Conservation (phyloP, 768 basidiomycete species). For the Rhodotorula kratochvilovae region DNA sequence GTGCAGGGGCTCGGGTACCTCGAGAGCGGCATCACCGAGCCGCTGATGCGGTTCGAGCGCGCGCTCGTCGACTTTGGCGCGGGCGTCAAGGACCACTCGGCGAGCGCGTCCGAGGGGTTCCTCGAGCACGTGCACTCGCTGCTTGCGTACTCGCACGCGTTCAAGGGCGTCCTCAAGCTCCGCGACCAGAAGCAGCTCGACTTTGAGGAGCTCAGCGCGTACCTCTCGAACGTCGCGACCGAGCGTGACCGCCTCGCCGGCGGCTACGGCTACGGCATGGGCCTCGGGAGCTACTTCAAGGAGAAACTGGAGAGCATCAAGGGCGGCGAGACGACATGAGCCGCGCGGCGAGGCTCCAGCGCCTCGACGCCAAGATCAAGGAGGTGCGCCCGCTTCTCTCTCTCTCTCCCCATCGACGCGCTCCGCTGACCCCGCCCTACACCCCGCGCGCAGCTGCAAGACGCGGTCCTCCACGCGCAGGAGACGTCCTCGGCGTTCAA, state of each 20-base stretch:
- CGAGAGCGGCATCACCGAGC: slow-evolving; percentile 97
- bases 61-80: slow-evolving; percentile 75
- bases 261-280: slow-evolving; percentile 77
- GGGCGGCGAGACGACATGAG: slow-evolving; percentile 90
- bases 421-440: neutral
- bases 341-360: slow-evolving; percentile 86
- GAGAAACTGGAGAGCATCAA: slow-evolving; percentile 87
- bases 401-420: neutral
- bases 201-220: slow-evolving; percentile 93
- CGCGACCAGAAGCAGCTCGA: slow-evolving; percentile 98
- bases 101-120: slow-evolving; percentile 49
- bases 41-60: slow-evolving; percentile 92
- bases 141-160: slow-evolving; percentile 86
- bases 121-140: slow-evolving; percentile 84
- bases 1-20: slow-evolving; percentile 96
- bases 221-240: slow-evolving; percentile 82
- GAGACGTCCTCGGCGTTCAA: slow-evolving; percentile 96
- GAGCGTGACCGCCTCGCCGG: slow-evolving; percentile 91
- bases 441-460: slow-evolving; percentile 65
- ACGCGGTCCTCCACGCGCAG: slow-evolving; percentile 88
- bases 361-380: slow-evolving; percentile 88
- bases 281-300: slow-evolving; percentile 69
- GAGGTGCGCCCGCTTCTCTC: slow-evolving; percentile 60
- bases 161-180: slow-evolving; percentile 86
- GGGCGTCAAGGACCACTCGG: slow-evolving; percentile 4